Base-by-base conservation (phyloP, 2,329 filamentous ascomycete genomes). In the Fusarium sp. region DNA sequence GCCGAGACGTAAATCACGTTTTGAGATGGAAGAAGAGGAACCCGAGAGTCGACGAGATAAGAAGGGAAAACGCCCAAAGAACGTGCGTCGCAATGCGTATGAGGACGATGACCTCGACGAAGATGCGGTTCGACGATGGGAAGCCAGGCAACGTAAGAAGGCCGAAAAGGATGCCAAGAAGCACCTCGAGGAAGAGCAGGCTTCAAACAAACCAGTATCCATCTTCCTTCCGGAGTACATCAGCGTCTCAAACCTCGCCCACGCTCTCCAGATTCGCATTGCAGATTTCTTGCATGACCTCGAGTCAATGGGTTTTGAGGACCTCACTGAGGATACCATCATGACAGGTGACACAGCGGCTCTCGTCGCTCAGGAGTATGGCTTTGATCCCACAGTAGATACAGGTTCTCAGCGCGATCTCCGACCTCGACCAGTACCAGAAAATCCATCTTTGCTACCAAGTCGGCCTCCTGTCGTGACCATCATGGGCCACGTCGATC, bases 401-500 rank as follows among this genome's bases (percentile, higher is more conserved):
- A 82, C 74, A 70, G 88, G 81, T 15, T 87, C 89, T 42, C 75
- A 79, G 2, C 81, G 87, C 40, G 94, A 99, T 74, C 78, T 99
- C 35, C 85, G 84, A 60, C 84, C 91, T 24, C 85, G 88, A 10
- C 89, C 92, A 2, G 79, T 83, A 25, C 85, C 87, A 8, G 88
- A 88, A 70, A 91, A 94, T 74, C 84, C 81, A 44, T 86, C 90
- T 0, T 69, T 76, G 12, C 77, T 97, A 7, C 92, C 93, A 2
- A 77, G 81, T 31, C 87, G 96, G 13, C 94, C 95, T 7, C 96
- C 95, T 0, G 92, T 99, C 32, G 93, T 99, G 35, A 98, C 96
- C 1, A 99, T 99, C 72, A 99, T 99, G 96, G 95, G 95, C 3
- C 95, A 99, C 66, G 95, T 99, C 69, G 96, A 99, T 74, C 95